Conservation (phyloP, 225 moss, liverwort and hornwort genomes). For the Polytrichum formosum region DNA sequence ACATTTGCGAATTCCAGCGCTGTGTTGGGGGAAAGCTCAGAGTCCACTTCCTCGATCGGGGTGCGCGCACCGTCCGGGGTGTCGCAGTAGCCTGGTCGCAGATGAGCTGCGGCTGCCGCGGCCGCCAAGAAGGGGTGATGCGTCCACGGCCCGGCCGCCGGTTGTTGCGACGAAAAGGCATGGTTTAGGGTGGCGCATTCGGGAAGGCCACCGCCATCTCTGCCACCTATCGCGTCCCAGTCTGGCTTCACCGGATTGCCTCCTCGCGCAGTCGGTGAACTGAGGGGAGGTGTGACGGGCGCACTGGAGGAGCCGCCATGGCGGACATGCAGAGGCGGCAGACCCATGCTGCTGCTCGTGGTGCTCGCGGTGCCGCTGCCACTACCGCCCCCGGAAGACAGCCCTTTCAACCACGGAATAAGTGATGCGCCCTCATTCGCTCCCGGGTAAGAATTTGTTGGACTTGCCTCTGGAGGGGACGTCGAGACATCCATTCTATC, state of each 20-base stretch:
- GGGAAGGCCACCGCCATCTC: constrained; percentile 40
- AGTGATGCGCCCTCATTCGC: constrained; percentile 74
- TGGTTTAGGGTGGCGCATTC: constrained; percentile 35
- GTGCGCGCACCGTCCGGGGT: constrained; percentile 75
- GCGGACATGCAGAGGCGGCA: constrained; percentile 75
- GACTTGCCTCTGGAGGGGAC: constrained; percentile 66
- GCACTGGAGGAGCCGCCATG: constrained; percentile 82
- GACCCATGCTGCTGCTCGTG: constrained; percentile 58
- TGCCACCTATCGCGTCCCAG: constrained; percentile 59
- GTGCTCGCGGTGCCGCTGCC: constrained; percentile 56
- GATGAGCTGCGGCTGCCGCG: constrained; percentile 30
- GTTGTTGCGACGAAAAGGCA: constrained; percentile 41
- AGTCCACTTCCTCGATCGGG: constrained; percentile 82
- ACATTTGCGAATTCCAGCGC: constrained; percentile 64
- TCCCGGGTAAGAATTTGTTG: constrained; percentile 80
- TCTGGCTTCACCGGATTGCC: constrained; percentile 77
- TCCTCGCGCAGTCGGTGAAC: constrained; percentile 63
- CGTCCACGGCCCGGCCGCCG: constrained; percentile 52
- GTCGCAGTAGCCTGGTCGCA: constrained; percentile 54
- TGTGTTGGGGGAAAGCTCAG: constrained; percentile 49
- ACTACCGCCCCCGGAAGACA: constrained; percentile 67
- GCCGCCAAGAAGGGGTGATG: constrained; percentile 69
- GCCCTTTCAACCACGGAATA: constrained; percentile 89
- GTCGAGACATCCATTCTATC: constrained; percentile 77
- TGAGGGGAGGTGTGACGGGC: constrained; percentile 85